Percentiles rank a stretch among this genome's conserved stretches.
phyloP scores from a whole-genome alignment of 192 early-diverging fungal genomes.

The Coemansia erecta region DNA sequence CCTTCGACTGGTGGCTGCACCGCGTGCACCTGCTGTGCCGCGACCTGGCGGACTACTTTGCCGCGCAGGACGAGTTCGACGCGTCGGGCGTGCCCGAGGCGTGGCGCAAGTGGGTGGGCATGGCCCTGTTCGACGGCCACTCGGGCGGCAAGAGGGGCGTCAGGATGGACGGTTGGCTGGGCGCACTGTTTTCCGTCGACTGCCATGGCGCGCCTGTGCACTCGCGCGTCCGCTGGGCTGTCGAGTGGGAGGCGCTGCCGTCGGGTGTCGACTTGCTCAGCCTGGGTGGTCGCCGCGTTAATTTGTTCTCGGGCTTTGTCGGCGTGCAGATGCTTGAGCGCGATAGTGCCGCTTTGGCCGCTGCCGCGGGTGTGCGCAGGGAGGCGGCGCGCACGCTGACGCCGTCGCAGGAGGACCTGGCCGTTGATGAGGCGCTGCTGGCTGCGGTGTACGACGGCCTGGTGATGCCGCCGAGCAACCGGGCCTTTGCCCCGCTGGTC shows the following conservation, averaged over 20 bases:
- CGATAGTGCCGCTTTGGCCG: no score
- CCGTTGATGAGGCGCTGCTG: constrained; percentile 12
- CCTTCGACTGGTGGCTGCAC: constrained; percentile 49
- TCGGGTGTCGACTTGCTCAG: constrained; percentile 46
- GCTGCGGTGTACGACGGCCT: not conserved
- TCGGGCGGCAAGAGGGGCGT: constrained; percentile 23
- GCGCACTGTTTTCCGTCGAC: constrained; percentile 35
- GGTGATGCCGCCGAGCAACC: not conserved
- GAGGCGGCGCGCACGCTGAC: constrained; percentile 25
- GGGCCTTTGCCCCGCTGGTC: constrained; percentile 40
- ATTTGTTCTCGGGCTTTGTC: constrained; percentile 51
- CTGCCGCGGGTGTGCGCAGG: no score
- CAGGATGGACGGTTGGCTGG: constrained; percentile 46
- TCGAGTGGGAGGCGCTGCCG: constrained; percentile 40
- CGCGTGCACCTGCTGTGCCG: constrained; percentile 38
- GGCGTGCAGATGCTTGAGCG: constrained; percentile 36
- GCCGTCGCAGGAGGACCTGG: constrained; percentile 12
- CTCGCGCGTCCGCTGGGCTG: constrained; percentile 21
- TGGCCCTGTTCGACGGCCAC: constrained; percentile 44
- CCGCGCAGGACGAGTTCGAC: constrained; percentile 32
- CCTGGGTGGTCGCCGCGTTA: constrained; percentile 9
- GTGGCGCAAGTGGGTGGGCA: constrained; percentile 26
- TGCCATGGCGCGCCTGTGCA: constrained; percentile 21
- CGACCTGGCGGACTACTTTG: constrained; percentile 47
- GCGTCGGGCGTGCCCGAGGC: constrained; percentile 5